Percentiles rank a stretch among this genome's conserved stretches.
Evolutionary conservation across 169 alveolate genomes (phyloP).

Genomic region (Cryptosporidium xiaoi): DNA sequence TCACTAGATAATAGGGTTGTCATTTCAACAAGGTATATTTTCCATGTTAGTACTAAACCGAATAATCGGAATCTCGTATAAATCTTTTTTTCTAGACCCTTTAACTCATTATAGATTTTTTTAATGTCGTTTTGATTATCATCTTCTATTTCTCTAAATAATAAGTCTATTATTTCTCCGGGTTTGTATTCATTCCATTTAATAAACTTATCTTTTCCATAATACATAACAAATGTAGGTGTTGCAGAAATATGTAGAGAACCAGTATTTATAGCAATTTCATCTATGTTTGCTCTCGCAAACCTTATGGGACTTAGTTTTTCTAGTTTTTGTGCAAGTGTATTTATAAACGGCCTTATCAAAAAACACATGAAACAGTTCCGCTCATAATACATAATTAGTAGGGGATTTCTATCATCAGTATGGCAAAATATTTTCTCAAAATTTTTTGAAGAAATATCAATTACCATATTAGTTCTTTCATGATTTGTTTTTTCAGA

Average conservation of each 20-base stretch:
- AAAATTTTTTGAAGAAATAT: constrained; percentile 9
- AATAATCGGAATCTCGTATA: constrained; percentile 49
- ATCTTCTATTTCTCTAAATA: neutral
- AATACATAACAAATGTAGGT: constrained; percentile 58
- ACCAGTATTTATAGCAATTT: constrained; percentile 15
- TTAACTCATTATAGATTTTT: neutral
- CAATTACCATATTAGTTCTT: neutral
- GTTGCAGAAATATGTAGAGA: constrained; percentile 37
- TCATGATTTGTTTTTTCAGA: neutral
- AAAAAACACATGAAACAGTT: constrained; percentile 54
- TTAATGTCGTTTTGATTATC: neutral
- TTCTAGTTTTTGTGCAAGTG: constrained; percentile 6
- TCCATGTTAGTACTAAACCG: constrained; percentile 12
- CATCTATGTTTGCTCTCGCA: constrained; percentile 45
- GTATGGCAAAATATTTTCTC: constrained; percentile 25
- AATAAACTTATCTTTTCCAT: constrained; percentile 17
- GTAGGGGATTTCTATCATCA: constrained; percentile 12
- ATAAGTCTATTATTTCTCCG: constrained; percentile 14
- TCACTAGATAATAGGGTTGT: neutral
- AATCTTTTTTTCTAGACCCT: neutral
- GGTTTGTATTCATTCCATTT: constrained; percentile 61
- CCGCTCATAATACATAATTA: constrained; percentile 48
- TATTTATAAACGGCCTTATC: constrained; percentile 51
- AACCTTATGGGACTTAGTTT: constrained; percentile 3
- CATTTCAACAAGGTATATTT: constrained; percentile 3